phyloP scores from a whole-genome alignment of 805 yeast species.

The Candida nanaspora region DNA sequence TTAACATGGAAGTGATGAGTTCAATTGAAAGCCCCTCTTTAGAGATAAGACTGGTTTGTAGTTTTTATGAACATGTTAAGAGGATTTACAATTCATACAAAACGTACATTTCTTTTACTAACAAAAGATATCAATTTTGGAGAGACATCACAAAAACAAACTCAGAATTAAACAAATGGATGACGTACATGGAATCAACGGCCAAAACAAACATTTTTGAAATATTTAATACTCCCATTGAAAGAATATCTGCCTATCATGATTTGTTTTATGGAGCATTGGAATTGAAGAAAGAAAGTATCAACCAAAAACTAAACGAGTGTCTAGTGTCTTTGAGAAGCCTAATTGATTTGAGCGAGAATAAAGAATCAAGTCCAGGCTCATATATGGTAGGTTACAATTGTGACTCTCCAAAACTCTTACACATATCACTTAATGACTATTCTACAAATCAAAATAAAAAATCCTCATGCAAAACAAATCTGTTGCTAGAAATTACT shows the following conservation, averaged over 20 bases:
- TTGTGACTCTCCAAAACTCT: no score
- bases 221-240: background rate
- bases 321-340: no score
- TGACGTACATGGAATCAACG: background rate
- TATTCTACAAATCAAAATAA: no score
- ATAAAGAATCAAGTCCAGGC: background rate
- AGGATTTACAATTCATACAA: background rate
- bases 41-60: background rate
- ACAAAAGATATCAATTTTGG: slow-evolving; percentile 3
- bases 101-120: slow-evolving; percentile 2
- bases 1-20: background rate
- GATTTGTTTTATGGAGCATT: no score
- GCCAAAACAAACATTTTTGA: background rate
- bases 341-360: no score
- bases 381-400: no score
- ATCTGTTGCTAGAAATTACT: background rate
- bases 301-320: no score
- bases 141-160: background rate
- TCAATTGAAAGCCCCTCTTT: background rate
- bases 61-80: background rate
- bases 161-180: background rate
- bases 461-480: background rate
- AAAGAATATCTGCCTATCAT: background rate
- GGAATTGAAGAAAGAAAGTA: background rate
- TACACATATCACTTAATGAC: no score